These are phyloP conservation scores for Mucor saturninus DNA, from an alignment of 371 early-diverging fungal genomes.

Conservation along the genomic window DNA sequence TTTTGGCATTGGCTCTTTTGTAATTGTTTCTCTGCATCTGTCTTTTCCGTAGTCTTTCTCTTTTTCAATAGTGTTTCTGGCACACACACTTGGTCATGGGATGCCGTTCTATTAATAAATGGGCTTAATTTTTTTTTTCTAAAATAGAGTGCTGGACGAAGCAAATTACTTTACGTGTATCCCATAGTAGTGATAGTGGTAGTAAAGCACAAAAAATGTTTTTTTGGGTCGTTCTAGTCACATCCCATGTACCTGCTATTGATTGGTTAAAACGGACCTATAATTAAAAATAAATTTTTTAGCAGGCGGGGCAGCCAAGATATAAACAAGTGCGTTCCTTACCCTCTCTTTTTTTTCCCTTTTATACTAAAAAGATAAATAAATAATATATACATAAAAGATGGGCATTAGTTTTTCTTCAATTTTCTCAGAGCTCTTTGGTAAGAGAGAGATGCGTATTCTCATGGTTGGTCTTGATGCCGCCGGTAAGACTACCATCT, in stretches of 20 bases:
- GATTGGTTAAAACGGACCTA: slow-evolving; percentile 14
- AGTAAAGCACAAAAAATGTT: neutral
- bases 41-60: slow-evolving; percentile 85
- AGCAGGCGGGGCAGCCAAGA: neutral
- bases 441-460: slow-evolving; percentile 95
- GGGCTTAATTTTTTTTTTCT: neutral
- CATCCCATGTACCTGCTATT: slow-evolving; percentile 4
- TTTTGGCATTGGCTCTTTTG: slow-evolving; percentile 58
- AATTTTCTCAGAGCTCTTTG: slow-evolving; percentile 57
- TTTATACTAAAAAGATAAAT: neutral
- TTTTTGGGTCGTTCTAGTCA: neutral
- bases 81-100: slow-evolving; percentile 57
- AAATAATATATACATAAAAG: slow-evolving; percentile 5
- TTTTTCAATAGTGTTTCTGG: slow-evolving; percentile 96
- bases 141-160: neutral
- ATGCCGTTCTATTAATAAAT: slow-evolving; percentile 19
- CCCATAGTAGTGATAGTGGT: slow-evolving; percentile 1
- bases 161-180: slow-evolving; percentile 28
- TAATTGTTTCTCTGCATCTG: slow-evolving; percentile 70
- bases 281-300: neutral
- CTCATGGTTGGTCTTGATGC: slow-evolving; percentile 97
- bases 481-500: slow-evolving; percentile 99
- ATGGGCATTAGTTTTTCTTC: slow-evolving; percentile 59
- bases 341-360: neutral
- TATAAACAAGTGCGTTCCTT: neutral